These are phyloP conservation scores for Glycine latifolia DNA, from an alignment of 306 rosid species.

Conservation along the genomic window DNA sequence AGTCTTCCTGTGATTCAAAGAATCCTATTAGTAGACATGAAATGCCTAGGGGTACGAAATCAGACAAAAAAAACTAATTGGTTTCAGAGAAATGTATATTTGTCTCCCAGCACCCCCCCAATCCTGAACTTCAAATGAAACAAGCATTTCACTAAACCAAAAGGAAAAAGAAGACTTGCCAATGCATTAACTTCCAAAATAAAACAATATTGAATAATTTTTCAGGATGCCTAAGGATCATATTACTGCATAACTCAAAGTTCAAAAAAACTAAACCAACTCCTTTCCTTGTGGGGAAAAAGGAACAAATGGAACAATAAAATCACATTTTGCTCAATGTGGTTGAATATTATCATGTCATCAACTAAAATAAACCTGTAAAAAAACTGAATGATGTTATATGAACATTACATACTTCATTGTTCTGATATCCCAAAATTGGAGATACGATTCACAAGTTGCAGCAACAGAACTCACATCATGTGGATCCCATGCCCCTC, in stretches of 20 bases:
- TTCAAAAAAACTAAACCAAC: constrained; percentile 23
- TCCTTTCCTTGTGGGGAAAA: background rate
- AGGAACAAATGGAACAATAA: constrained; percentile 1
- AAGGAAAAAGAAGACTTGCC: background rate
- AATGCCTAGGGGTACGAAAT: constrained; percentile 34
- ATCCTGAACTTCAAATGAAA: constrained; percentile 31
- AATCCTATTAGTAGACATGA: constrained; percentile 40
- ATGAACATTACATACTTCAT: constrained; percentile 74
- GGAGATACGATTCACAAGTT: constrained; percentile 85
- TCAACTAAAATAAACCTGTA: constrained; percentile 27
- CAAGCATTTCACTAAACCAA: constrained; percentile 7
- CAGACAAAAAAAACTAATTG: constrained; percentile 24
- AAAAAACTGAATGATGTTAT: constrained; percentile 27
- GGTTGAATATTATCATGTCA: constrained; percentile 20
- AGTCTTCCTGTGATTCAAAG: constrained; percentile 77
- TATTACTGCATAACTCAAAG: constrained; percentile 38
- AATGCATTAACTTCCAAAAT: constrained; percentile 24
- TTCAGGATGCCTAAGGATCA: constrained; percentile 17
- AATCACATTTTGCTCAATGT: background rate
- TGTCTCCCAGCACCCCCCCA: constrained; percentile 18
- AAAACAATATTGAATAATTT: background rate
- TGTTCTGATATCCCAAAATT: constrained; percentile 92
- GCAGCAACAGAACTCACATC: constrained; percentile 85
- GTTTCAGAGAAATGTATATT: constrained; percentile 30
- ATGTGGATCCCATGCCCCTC: constrained; percentile 99